Conservation (phyloP, 2,329 filamentous ascomycete genomes). For the Pseudocercospora fijiensis region DNA sequence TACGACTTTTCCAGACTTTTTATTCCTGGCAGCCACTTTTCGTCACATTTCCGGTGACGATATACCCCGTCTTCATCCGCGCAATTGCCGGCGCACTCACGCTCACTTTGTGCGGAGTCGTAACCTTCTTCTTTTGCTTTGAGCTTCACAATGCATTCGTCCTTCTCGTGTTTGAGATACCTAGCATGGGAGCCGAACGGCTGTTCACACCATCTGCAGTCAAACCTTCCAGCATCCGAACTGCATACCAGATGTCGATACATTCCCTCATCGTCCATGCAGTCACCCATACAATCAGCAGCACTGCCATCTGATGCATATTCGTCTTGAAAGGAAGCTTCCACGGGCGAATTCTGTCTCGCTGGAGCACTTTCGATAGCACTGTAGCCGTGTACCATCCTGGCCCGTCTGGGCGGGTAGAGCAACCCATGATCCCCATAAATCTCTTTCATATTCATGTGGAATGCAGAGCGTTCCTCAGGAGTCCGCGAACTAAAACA, state of each 20-base stretch:
- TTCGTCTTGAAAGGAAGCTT: not conserved
- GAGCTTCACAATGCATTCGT: not conserved
- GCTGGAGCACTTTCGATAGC: not conserved
- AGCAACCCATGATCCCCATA: not conserved
- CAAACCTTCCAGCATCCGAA: not conserved
- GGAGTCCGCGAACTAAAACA: not conserved
- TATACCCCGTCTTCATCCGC: not conserved
- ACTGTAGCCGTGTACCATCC: not conserved
- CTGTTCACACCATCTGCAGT: not conserved
- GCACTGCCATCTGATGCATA: not conserved
- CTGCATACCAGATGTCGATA: not conserved
- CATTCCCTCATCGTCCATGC: not conserved
- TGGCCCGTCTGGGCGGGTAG: not conserved
- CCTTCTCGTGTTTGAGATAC: not conserved
- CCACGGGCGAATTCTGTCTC: not conserved
- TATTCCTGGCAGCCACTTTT: not conserved
- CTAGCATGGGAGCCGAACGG: not conserved
- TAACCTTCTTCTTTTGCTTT: not conserved
- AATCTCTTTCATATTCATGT: not conserved
- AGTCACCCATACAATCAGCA: not conserved
- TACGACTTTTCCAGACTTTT: not conserved
- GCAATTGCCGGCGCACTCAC: not conserved
- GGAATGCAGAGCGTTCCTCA: not conserved
- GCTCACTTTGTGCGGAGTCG: not conserved
- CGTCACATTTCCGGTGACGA: not conserved